Evolutionary conservation across 2,329 filamentous ascomycete genomes (phyloP), one percentile per base, ranked within the genome.

Genomic region (Metarhizium album): DNA sequence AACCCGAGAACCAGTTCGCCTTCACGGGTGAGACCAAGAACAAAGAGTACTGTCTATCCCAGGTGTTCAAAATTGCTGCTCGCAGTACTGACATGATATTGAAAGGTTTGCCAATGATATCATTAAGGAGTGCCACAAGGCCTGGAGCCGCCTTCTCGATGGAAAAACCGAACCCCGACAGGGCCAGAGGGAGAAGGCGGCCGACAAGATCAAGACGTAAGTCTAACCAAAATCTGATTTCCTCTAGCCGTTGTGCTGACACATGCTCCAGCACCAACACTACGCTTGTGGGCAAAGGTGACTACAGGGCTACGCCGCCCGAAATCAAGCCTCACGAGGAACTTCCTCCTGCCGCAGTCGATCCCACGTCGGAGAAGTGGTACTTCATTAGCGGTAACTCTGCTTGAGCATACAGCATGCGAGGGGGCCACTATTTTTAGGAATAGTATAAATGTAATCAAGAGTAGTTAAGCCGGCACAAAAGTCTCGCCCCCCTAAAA

Each of bases 1-100:
- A 98, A 90, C 90, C 91, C 64, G 93, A 98, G 86, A 98, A 98
- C 84, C 93, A 97, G 78, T 98, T 98, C 68, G 93, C 93, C 65
- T 98, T 98, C 80, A 96, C 90, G 54, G 93, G 93, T 78, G 93
- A 98, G 80, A 97, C 91, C 87, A 98, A 98, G 86, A 98, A 98
- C 85, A 95, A 90, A 84, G 89, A 86, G 86, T 90, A 62, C 58
- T 11, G 20, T 16, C 23, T 4, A 27, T 24, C 14, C 20, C 14
- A 8, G n/a, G 3, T 18, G n/a, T 14, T 14, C 3, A 35, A 35
- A 18, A 6, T 14, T 23, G 7, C 38, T 43, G 5, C 11, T 16
- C 45, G 29, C 4, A 29, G n/a, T 42, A 31, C 52, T 58, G 43
- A 56, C 52, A 42, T 4, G n/a, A 8, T 24, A 43, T 14, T 47